These are phyloP conservation scores for Penicillium pancosmium DNA, from an alignment of 495 filamentous ascomycete species.

Conservation along the genomic window DNA sequence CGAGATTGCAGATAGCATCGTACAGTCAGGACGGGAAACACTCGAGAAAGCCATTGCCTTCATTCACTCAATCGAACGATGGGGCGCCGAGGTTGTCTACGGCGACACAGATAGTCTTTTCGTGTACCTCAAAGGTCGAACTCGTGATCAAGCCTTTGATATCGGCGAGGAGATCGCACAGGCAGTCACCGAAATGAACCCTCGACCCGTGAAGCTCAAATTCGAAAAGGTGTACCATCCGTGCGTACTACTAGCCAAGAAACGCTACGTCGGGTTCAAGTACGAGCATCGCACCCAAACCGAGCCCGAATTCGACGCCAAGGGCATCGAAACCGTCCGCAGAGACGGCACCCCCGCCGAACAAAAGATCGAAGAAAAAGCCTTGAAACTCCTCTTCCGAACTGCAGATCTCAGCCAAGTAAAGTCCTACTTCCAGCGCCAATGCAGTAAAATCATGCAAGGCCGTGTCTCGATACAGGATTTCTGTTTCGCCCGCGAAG, in stretches of 20 bases:
- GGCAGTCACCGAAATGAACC: conserved; percentile 86
- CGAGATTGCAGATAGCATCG: conserved; percentile 97
- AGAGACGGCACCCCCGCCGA: conserved; percentile 93
- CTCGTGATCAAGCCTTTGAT: conserved; percentile 82
- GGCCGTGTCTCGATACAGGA: conserved; percentile 89
- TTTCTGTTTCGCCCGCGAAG: conserved; percentile 92
- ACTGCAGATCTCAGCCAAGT: conserved; percentile 88
- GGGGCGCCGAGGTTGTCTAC: conserved; percentile 96
- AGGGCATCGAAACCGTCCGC: conserved; percentile 95
- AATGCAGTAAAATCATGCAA: conserved; percentile 92
- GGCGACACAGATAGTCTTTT: conserved; percentile 98
- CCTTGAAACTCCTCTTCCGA: conserved; percentile 84
- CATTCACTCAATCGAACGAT: conserved; percentile 83
- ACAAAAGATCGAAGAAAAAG: conserved; percentile 97
- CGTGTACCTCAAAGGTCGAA: conserved; percentile 84
- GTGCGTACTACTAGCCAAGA: conserved; percentile 92
- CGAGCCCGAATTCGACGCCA: conserved; percentile 93
- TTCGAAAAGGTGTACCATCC: conserved; percentile 99
- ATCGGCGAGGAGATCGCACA: conserved; percentile 94
- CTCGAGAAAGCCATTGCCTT: conserved; percentile 91
- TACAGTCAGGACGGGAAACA: conserved; percentile 92
- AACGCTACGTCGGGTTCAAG: conserved; percentile 97
- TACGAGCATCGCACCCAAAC: conserved; percentile 79
- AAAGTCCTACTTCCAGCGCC: conserved; percentile 85
- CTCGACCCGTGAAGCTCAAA: conserved; percentile 90